phyloP scores from a whole-genome alignment of 2,329 filamentous ascomycete species.

The Penicillium sp. region DNA sequence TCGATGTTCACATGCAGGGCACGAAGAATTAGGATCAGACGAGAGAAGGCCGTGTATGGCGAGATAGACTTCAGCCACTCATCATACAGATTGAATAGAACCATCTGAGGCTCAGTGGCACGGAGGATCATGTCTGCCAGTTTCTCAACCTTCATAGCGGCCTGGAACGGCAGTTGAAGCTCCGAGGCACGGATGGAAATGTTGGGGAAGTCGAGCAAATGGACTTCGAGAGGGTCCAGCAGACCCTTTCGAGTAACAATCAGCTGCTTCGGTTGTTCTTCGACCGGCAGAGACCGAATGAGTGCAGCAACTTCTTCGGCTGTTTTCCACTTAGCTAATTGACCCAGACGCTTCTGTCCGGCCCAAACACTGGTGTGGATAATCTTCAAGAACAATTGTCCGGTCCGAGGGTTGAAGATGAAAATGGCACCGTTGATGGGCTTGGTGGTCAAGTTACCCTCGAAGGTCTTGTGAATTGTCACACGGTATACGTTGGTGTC shows the following conservation, averaged over 20 bases:
- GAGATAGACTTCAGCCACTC: slow-evolving; percentile 99
- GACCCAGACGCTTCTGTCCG: slow-evolving; percentile 97
- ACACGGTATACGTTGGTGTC: slow-evolving; percentile 99
- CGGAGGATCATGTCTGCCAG: slow-evolving; percentile 98
- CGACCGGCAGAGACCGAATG: slow-evolving; percentile 91
- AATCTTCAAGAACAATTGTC: slow-evolving; percentile 97
- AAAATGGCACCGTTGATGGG: slow-evolving; percentile 99
- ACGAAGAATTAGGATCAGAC: slow-evolving; percentile 88
- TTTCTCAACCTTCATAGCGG: slow-evolving; percentile 99
- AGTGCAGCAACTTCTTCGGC: slow-evolving; percentile 98
- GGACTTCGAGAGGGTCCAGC: slow-evolving; percentile 93
- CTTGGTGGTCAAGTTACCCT: slow-evolving; percentile 98
- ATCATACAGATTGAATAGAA: slow-evolving; percentile 97
- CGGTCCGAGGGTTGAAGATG: slow-evolving; percentile 99
- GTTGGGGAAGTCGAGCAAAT: slow-evolving; percentile 97
- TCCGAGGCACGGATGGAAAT: slow-evolving; percentile 98
- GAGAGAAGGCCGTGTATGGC: slow-evolving; percentile 97
- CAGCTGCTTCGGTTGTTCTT: slow-evolving; percentile 98
- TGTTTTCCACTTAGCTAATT: slow-evolving; percentile 99
- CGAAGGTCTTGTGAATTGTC: slow-evolving; percentile 99
- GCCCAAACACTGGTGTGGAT: slow-evolving; percentile 99
- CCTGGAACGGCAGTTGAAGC: slow-evolving; percentile 96
- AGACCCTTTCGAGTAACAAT: slow-evolving; percentile 98
- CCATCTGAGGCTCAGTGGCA: slow-evolving; percentile 99
- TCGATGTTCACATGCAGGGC: slow-evolving; percentile 97